phyloP scores from a whole-genome alignment of 257 asterid species.

The Leptodermis oblonga region DNA sequence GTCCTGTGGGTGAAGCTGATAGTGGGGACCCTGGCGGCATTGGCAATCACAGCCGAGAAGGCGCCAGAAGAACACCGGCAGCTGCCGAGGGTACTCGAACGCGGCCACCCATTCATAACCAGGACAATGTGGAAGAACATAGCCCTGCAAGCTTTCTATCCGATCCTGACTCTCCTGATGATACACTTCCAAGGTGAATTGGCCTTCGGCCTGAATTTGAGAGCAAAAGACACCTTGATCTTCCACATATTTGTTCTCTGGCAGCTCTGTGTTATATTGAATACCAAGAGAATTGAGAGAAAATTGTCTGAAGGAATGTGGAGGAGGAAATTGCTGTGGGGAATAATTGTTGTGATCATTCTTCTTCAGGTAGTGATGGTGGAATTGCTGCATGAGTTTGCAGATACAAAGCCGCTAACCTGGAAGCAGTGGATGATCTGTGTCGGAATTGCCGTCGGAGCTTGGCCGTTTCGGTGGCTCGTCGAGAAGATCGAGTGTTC shows the following conservation, averaged over 20 bases:
- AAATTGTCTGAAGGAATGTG: conserved; percentile 46
- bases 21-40: conserved; percentile 62
- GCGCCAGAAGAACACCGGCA: conserved; percentile 43
- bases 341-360: conserved; percentile 8
- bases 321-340: conserved; percentile 21
- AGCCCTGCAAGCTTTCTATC: conserved; percentile 54
- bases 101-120: conserved; percentile 51
- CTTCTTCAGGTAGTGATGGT: conserved; percentile 25
- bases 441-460: conserved; percentile 15
- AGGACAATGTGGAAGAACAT: conserved; percentile 64
- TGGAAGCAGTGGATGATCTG: conserved; percentile 31
- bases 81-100: conserved; percentile 38
- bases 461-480: conserved; percentile 29
- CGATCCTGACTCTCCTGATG: conserved; percentile 38
- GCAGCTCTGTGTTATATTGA: conserved; percentile 54
- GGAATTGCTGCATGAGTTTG: conserved; percentile 21
- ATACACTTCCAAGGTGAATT: conserved; percentile 51
- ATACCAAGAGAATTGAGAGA: conserved; percentile 41
- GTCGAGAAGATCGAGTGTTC: too few relatives aligned
- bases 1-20: conserved; percentile 75
- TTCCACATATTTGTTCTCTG: conserved; percentile 67
- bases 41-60: conserved; percentile 59
- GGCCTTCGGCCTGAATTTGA: conserved; percentile 25
- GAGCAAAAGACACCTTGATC: conserved; percentile 45
- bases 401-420: conserved; percentile 23